Evolutionary conservation across 1,284 basidiomycete genomes (phyloP).

Genomic region (Chiua sp.): DNA sequence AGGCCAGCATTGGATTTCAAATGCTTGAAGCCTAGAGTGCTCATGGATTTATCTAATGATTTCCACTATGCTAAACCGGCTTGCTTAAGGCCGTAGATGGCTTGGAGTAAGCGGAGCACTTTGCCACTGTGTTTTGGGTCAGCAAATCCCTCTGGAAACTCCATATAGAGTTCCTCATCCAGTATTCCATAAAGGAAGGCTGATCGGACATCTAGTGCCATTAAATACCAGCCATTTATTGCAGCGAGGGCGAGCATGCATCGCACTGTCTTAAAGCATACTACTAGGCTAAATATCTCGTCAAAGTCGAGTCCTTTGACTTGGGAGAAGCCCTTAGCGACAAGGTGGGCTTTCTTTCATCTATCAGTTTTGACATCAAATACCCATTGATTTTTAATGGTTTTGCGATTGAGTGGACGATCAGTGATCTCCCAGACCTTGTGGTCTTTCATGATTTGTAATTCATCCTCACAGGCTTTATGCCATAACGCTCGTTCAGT

Average conservation of each 20-base stretch:
- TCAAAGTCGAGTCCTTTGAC: constrained; percentile 40
- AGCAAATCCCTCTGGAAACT: no score
- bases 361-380: constrained; percentile 44
- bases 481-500: not conserved
- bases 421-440: constrained; percentile 15
- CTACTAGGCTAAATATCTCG: constrained; percentile 50
- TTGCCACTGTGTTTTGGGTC: no score
- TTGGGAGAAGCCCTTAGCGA: constrained; percentile 49
- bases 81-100: no score
- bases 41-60: no score
- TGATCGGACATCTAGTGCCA: not conserved
- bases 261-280: constrained; percentile 39
- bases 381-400: constrained; percentile 42
- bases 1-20: no score
- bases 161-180: no score
- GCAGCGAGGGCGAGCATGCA: constrained; percentile 37
- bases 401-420: constrained; percentile 24
- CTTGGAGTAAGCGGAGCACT: no score
- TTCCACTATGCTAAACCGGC: no score
- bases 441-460: not conserved
- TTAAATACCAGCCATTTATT: not conserved
- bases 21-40: no score
- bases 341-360: constrained; percentile 42
- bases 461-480: not conserved
- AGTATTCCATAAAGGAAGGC: no score